Evolutionary conservation across 257 asterid genomes (phyloP), one percentile per base, ranked within the genome.

Genomic region (Scutellaria minor): DNA sequence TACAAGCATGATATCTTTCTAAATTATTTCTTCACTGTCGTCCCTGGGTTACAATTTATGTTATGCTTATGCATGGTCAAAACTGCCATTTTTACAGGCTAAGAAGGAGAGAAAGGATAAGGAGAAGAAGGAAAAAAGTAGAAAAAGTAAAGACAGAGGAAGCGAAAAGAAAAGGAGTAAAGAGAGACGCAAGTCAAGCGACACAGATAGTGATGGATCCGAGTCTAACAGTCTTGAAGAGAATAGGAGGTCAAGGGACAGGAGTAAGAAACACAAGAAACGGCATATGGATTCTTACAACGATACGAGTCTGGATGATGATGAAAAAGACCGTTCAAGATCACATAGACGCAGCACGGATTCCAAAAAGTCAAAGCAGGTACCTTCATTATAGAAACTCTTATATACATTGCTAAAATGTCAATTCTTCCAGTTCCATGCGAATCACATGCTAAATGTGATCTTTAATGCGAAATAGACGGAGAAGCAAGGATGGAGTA

Each of bases 71-170:
- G 37, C 61, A 45, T 37, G 31, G 3, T 53, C 24, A 51, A 45
- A 47, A 51, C 41, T 59, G 44, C 13, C 53, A 56, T 50, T 66
- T 68, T 66, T 59, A 82, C 85, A 93, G 98, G 89, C 86, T 52
- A 91, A 82, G 77, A 93, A 84, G 80, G 97, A 86, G 62, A 83
- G 93, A 68, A 89, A 81, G 64, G 85, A 82, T 13, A 81, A 83
- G 73, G 90, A 83, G 58, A 82, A 79, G 82, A 86, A 86, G 83
- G 88, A 78, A 51, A 89, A 78, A 62, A 87, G 86, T 20, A 85
- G 89, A 64, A 86, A 79, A 79, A 75, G 81, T 45, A 86, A 73
- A 68, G 87, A 82, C 41, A 81, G 79, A 81, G 85, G 73, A 63
- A 66, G 56, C 7, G 86, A 79, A 51, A 81, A 72, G 78, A 80